phyloP scores from a whole-genome alignment of 257 asterid genomes.

The Nicotiana undulata region DNA sequence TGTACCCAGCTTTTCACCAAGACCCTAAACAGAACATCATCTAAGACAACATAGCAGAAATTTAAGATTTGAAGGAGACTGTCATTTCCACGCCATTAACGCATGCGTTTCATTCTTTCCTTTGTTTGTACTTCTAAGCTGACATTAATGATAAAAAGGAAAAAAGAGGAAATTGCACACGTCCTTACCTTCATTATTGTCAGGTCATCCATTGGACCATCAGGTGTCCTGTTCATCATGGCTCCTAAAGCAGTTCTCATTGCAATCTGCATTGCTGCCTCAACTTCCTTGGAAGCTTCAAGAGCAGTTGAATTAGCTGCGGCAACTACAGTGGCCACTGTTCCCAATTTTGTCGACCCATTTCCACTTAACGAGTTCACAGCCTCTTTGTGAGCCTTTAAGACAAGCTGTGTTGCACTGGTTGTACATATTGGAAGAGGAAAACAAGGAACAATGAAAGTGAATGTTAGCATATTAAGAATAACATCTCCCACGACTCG shows the following conservation, averaged over 20 bases:
- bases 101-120: background rate
- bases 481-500: background rate
- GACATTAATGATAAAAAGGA: background rate
- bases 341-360: constrained; percentile 86
- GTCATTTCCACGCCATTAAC: background rate
- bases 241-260: constrained; percentile 90
- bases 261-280: constrained; percentile 91
- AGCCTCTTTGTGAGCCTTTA: constrained; percentile 96
- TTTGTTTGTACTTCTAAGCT: background rate
- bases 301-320: constrained; percentile 96
- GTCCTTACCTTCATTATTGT: constrained; percentile 81
- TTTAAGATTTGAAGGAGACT: background rate
- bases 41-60: background rate
- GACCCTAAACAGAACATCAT: background rate
- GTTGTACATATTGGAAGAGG: constrained; percentile 15
- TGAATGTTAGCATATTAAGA: background rate
- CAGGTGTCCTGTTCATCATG: constrained; percentile 62
- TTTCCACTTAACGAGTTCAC: constrained; percentile 94
- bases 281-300: constrained; percentile 96
- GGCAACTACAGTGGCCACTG: constrained; percentile 97
- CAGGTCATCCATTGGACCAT: constrained; percentile 88
- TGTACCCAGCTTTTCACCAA: background rate
- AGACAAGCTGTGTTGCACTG: constrained; percentile 92
- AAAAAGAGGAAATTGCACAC: background rate
- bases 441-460: constrained; percentile 7